phyloP scores from a whole-genome alignment of 768 basidiomycete species.

The Tricholoma furcatifolium region DNA sequence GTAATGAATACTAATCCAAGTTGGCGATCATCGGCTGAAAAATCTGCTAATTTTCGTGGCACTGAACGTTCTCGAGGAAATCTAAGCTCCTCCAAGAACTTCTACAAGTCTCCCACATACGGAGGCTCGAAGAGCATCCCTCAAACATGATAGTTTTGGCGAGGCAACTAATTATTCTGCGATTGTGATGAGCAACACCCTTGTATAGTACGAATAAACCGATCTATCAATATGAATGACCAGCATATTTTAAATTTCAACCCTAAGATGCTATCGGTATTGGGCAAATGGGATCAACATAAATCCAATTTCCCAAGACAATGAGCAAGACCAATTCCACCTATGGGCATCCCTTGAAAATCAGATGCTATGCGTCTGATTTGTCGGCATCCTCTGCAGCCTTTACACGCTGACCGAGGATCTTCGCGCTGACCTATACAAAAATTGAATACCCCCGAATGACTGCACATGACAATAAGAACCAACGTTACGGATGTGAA shows the following conservation, averaged over 20 bases:
- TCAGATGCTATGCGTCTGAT: constrained; percentile 31
- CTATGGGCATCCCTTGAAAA: constrained; percentile 16
- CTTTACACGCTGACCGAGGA: constrained; percentile 62
- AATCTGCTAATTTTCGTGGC: constrained; percentile 6
- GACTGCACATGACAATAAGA: constrained; percentile 2
- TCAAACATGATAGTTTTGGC: background rate
- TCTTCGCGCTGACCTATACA: constrained; percentile 76
- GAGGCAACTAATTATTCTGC: background rate
- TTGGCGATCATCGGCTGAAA: constrained; percentile 5
- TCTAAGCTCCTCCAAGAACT: background rate
- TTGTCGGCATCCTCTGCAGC: constrained; percentile 39
- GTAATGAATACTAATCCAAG: constrained; percentile 3
- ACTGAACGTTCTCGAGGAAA: constrained; percentile 1
- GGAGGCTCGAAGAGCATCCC: background rate
- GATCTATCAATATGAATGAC: constrained; percentile 1
- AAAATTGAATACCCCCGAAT: constrained; percentile 12
- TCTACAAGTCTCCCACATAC: background rate
- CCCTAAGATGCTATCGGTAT: background rate
- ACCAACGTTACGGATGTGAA: constrained; percentile 81
- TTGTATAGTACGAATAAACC: constrained; percentile 8
- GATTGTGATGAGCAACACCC: background rate
- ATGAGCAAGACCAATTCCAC: constrained; percentile 22
- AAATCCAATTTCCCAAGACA: constrained; percentile 20
- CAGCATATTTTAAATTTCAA: background rate
- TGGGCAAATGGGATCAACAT: background rate